These are phyloP conservation scores for Cubamyces sp. DNA, from an alignment of 768 basidiomycete species.

Conservation along the genomic window DNA sequence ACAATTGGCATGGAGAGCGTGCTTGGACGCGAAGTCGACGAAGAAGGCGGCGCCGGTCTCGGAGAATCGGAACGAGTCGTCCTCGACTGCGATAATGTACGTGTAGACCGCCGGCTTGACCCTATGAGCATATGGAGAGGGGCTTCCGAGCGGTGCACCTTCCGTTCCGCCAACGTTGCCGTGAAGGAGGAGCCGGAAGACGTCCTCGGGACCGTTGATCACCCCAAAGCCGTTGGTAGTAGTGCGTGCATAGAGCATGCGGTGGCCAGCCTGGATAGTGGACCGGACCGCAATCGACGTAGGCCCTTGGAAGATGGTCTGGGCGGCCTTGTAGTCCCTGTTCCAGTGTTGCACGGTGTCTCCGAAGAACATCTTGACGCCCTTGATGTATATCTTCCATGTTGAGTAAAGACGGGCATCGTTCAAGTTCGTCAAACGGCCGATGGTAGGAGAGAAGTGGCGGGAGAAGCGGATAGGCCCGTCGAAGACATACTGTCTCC, in stretches of 20 bases:
- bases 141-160: constrained; percentile 19
- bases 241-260: constrained; percentile 72
- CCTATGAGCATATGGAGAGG: constrained; percentile 41
- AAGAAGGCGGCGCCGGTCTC: constrained; percentile 89
- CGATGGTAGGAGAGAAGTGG: constrained; percentile 73
- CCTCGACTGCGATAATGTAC: constrained; percentile 77
- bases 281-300: constrained; percentile 65
- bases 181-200: constrained; percentile 52
- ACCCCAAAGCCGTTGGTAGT: constrained; percentile 65
- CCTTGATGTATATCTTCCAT: constrained; percentile 74
- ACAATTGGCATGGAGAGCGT: constrained; percentile 82
- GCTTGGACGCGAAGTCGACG: constrained; percentile 85
- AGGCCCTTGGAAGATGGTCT: constrained; percentile 70
- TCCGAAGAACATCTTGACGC: constrained; percentile 60
- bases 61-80: constrained; percentile 79
- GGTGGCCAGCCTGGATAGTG: constrained; percentile 72
- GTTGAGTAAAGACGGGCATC: constrained; percentile 72
- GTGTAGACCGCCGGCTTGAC: constrained; percentile 87
- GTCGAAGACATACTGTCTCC: constrained; percentile 66
- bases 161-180: constrained; percentile 35
- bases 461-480: constrained; percentile 74
- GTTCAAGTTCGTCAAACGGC: constrained; percentile 62
- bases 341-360: constrained; percentile 71
- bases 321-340: constrained; percentile 65
- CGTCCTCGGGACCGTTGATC: constrained; percentile 52